Base-by-base conservation (phyloP, 2,329 filamentous ascomycete species). In the Ploettnerulaceae sp. region DNA sequence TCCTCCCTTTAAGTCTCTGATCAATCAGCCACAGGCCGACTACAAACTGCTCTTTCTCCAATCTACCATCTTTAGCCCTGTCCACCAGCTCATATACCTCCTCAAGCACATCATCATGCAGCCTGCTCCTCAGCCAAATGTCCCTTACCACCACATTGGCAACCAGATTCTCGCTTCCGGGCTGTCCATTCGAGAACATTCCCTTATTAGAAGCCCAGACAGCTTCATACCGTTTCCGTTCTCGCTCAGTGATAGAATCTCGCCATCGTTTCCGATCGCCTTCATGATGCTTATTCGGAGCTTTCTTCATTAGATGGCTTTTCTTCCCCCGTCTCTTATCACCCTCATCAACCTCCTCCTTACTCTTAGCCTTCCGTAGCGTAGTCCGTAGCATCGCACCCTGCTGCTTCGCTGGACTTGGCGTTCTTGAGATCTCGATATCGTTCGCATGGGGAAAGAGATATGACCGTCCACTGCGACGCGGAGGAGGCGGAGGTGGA, bases 1-100 rank as follows among this genome's bases (percentile, higher is more conserved):
- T 93, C 49, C 86, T 71, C 1, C 87, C 88, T 55, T 84, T 80
- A n/a, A 93, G 68, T 49, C 85, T 71, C 71, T 90, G 86, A 63
- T 93, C 87, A 26, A 93, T 77, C 38, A 93, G 67, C 86, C 87
- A 93, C 69, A 88, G 74, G 7, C 87, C 87, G 1, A 91, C 86
- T 0, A 93, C 84, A 63, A 93, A 93, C 67, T 89, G 84, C 45
- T 82, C 75, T 58, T 78, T 77, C 46, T 69, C 71, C 44, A 93
- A 66, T 55, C 75, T 69, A 1, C 83, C 83, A 11, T 67, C 61
- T 1, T 67, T 63, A 5, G 69, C 65, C 1, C 73, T 67, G 60
- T 86, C 84, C 8, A 91, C 86, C 14, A 91, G 69, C 32, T 83
- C 80, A 82, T 86, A 93, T 1, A 90, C 81, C 66, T 87, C 82